Percentiles rank a stretch among this genome's conserved stretches.
These are phyloP conservation scores for Takashimella koratensis DNA, from an alignment of 1,284 basidiomycete genomes.

Conservation along the genomic window DNA sequence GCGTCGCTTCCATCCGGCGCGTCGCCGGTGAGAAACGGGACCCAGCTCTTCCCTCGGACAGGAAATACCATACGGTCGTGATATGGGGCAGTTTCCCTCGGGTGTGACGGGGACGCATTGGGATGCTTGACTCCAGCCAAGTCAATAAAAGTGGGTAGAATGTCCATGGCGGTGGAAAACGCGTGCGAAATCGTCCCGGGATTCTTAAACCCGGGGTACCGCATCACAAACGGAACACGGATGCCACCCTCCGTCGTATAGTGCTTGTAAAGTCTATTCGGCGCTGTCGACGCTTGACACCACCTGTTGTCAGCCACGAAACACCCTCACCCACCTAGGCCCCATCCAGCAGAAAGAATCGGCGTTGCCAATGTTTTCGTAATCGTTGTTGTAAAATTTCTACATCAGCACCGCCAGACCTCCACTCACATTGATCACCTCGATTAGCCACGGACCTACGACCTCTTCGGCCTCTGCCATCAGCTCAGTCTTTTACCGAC, in stretches of 20 bases:
- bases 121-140: not conserved
- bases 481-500: slow-evolving; percentile 16
- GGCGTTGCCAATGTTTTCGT: slow-evolving; percentile 16
- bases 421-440: slow-evolving; percentile 14
- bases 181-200: not conserved
- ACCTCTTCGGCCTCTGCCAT: slow-evolving; percentile 17
- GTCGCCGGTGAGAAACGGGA: slow-evolving; percentile 13
- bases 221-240: slow-evolving; percentile 26
- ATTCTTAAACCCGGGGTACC: slow-evolving; percentile 11
- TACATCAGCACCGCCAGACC: slow-evolving; percentile 2
- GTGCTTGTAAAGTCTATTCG: slow-evolving; percentile 34
- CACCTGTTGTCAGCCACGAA: slow-evolving; percentile 18
- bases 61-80: slow-evolving; percentile 9
- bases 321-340: slow-evolving; percentile 11
- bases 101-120: not conserved
- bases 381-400: slow-evolving; percentile 19
- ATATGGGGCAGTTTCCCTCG: not conserved
- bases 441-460: slow-evolving; percentile 22
- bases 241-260: slow-evolving; percentile 39
- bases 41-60: slow-evolving; percentile 18
- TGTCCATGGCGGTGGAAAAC: not conserved
- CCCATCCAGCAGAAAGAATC: slow-evolving; percentile 29
- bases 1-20: not conserved
- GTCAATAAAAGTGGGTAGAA: not conserved
- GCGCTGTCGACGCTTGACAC: slow-evolving; percentile 40